Evolutionary conservation across 2,329 filamentous ascomycete genomes (phyloP), one percentile per base, ranked within the genome.

Genomic region (Aspergillus novofumigatus): DNA sequence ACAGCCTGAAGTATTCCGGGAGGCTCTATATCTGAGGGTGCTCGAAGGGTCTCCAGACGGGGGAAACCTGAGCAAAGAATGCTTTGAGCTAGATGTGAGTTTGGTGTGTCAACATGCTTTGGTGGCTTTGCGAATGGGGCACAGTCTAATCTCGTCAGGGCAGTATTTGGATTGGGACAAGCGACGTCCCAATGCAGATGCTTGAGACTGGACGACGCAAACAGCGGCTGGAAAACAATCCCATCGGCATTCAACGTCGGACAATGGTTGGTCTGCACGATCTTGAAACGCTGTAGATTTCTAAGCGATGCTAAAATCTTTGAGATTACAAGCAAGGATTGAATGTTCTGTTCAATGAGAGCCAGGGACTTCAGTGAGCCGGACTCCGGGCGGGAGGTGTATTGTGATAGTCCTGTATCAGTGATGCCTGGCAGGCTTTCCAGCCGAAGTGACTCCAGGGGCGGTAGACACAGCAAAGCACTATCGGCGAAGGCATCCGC

Each of bases 151-250:
- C 70, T 68, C 47, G 68, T 72, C 38, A 76, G 68, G 10, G 72
- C 71, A 32, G 69, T 69, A 38, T 64, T 66, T 17, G 72, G 67
- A 49, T 76, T 69, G 14, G 74, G 73, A 51, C 74, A 72, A 4
- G 72, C 71, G 38, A 79, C 66, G 62, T 86, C 83, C 83, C 83
- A 86, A 63, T 86, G 83, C 3, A 86, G 69, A 59, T 77, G 78
- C 54, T 73, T 72, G 10, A 86, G 71, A n/a, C 70, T 77, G 2
- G 70, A 67, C 0, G 81, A 83, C 5, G 75, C 75, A 28, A 86
- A 73, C 10, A 78, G 65, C 0, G 80, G 78, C 56, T 78, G 76
- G 54, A 80, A 75, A 23, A 80, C 65, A 52, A 77, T 72, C 9
- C 71, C 69, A 17, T 75, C 76, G 4, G 73, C 65, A 3, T 75